Base-by-base conservation (phyloP, 768 basidiomycete species). In the Dioszegia aurantiaca region DNA sequence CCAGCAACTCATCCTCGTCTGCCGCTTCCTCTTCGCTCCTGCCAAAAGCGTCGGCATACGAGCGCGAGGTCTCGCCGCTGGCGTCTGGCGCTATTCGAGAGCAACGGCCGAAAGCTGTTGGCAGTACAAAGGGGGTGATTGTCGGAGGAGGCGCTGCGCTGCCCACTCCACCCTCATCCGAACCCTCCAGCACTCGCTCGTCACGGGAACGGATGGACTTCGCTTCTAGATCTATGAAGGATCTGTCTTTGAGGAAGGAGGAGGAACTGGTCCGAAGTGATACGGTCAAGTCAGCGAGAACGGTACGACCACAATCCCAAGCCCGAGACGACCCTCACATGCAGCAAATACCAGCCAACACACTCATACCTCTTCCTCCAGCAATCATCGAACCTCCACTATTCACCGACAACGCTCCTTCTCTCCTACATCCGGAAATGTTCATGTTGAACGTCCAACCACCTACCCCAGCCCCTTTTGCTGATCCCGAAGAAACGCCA, bases 401-500 rank as follows among this genome's bases (percentile, higher is more conserved):
- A 27, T 9, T 24, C 23, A 10, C 27, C 12, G 41, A 43, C 8
- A 12, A 30, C 39, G 9, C 36, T 19, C 23, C 37, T 17, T 48
- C 44, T 37, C 44, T n/a, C 23, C 1, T 36, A 4, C 3, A 33
- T 8, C 42, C 46, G 17, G 43, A 36, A 19, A 61, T 62, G 6
- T 67, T 67, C 9, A 44, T 48, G 3, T 55, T 72, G 49, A 61
- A 47, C 30, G 46, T 73, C 19, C 66, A 68, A 40, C 71, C 71
- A 11, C 68, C 71, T 30, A 73, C 71, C 4, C 71, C 71, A 0
- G 68, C 68, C 14, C 61, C 70, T 24, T 40, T 40, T 23, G 21
- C 65, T 17, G 67, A 73, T 28, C 59, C 65, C 1, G 58, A 52
- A 19, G 24, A 44, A 4, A 56, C 68, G n/a, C 68, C 70, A 4